Base-by-base conservation (phyloP, 345 rosid genomes). In the Hevea brasiliensis region DNA sequence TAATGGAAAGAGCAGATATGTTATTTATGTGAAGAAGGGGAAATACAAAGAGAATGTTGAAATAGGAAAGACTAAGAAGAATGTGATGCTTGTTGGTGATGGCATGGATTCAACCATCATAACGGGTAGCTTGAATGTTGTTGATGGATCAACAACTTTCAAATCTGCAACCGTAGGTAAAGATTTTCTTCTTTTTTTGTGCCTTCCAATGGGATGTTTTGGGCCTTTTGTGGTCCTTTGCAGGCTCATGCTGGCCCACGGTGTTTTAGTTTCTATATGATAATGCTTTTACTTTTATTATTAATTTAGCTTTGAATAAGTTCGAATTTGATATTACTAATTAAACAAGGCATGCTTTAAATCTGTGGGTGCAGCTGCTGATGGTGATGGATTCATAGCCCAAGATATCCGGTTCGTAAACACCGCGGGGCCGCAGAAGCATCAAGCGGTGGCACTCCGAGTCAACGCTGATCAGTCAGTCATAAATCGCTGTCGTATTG, bases 351-450 rank as follows among this genome's bases (percentile, higher is more conserved):
- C 3, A 44, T 44, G 9, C 24, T 21, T 18, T 1, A 23, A 23
- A 24, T 48, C 14, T 57, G 56, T 47, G 2, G 27, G 32, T 23
- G 48, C 67, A 74, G 77, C 67, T 23, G 77, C 72, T 59, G 77
- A 45, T n/a, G 72, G 72, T 13, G 77, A 74, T 50, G 73, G 73
- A 57, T 74, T 74, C 72, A 68, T 68, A 48, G 78, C 78, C 17
- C 73, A 74, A 32, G 78, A 74, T 41, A 68, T 67, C 7, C 23
- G 68, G 67, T 68, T 75, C 53, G 54, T 35, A 8, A 75, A 75
- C 62, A 67, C 73, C 12, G 78, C 68, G 3, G 72, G 77, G 42
- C 72, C 77, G 32, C 27, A 32, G 18, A 74, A 67, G 58, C 67
- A 74, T 40, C 77, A 74, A 40, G 61, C 77, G 0, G 77, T 74